Base-by-base conservation (phyloP, 164 flowering plant genomes). In the Protea cynaroides region DNA sequence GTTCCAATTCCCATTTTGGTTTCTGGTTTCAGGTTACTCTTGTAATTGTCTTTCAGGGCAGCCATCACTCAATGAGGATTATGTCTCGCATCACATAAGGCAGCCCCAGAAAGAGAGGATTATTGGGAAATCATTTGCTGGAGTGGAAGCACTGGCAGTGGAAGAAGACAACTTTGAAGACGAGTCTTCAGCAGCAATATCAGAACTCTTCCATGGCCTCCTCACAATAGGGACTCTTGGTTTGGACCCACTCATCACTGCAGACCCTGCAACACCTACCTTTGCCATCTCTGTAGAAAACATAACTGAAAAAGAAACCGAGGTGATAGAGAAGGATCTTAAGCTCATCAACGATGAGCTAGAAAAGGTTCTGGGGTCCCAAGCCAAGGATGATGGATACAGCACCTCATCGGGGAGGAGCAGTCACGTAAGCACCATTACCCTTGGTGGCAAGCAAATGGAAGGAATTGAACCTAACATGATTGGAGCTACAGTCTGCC, bases 211-310 rank as follows among this genome's bases (percentile, higher is more conserved):
- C 62, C 75, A 84, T 52, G 92, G 91, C 36, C 87, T 91, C 68
- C 90, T 91, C 52, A 69, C 90, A 54, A 91, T 91, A 56, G 97
- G 97, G 25, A 87, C 93, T 37, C 85, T 91, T 19, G 97, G 97
- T 59, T 65, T 74, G 13, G 88, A 84, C 66, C 73, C 76, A 13
- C 53, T 61, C 19, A 23, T 61, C 19, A 23, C 53, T 18, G 64
- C 62, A 57, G 84, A 78, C 38, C 88, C 93, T 4, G 68, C 82
- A 54, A 89, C 96, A 8, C 92, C 92, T 37, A 84, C 82, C 24
- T 87, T 87, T 54, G 64, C 84, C 59, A 67, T 75, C 65, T 83
- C 89, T 5, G 71, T 81, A 13, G 87, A 88, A 65, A 83, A 78
- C 51, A 80, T 84, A 63, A 77, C 84, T 19, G 92, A 85, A 38